A percentile compares a stretch with the other conserved stretches of the same genome.
Evolutionary conservation across 73 alveolate genomes (phyloP).

Genomic region (Stentor coeruleus): DNA sequence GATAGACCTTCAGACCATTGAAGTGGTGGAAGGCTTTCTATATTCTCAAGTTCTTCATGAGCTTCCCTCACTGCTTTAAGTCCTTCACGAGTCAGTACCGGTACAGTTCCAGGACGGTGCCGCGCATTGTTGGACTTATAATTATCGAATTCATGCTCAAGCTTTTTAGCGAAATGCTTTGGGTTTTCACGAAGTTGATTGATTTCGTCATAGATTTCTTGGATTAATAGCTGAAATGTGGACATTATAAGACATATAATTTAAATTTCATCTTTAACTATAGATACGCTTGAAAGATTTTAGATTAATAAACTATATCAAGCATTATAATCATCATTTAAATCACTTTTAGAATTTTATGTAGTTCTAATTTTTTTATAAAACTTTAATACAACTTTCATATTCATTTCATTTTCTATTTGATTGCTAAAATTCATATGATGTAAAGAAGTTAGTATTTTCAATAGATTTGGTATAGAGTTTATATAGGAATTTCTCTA

Average conservation of each 20-base stretch:
- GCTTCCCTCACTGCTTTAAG: background rate
- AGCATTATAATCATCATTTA: too few species aligned
- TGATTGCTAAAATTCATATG: background rate
- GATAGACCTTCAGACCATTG: background rate
- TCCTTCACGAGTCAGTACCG: constrained; percentile 8
- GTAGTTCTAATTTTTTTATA: too few species aligned
- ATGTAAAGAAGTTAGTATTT: background rate
- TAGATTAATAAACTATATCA: too few species aligned
- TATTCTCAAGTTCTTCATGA: background rate
- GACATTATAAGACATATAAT: too few species aligned
- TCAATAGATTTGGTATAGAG: background rate
- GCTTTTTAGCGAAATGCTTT: background rate
- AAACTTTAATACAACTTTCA: too few species aligned
- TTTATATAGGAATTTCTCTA: background rate
- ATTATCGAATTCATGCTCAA: background rate
- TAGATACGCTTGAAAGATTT: too few species aligned
- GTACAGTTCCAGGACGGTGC: constrained; percentile 7
- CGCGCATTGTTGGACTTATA: background rate
- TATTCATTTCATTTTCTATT: constrained; percentile 2
- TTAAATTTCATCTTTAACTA: too few species aligned
- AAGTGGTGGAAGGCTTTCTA: background rate
- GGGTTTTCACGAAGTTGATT: constrained; percentile 1
- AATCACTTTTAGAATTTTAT: too few species aligned
- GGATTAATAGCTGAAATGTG: too few species aligned
- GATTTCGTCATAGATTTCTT: too few species aligned